Evolutionary conservation across 2,329 filamentous ascomycete genomes (phyloP).

Genomic region (Hymenoscyphus scutula): DNA sequence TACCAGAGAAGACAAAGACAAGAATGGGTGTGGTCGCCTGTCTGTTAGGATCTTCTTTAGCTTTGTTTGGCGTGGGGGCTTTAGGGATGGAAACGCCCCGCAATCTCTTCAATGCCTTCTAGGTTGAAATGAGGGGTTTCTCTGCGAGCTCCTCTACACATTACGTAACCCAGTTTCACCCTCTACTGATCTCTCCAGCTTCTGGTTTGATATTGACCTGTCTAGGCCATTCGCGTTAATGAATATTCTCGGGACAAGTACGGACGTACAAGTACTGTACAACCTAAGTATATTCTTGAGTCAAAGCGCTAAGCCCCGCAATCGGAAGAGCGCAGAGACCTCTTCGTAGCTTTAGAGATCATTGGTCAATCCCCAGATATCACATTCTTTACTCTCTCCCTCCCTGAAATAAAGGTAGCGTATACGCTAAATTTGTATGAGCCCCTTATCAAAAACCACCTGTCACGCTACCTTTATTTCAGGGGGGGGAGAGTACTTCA

Average conservation of each 20-base stretch:
- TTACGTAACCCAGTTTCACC: not conserved
- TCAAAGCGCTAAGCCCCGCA: too few species aligned
- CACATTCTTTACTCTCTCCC: too few species aligned
- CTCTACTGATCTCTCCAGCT: not conserved
- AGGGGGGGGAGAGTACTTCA: too few species aligned
- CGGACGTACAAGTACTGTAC: too few species aligned
- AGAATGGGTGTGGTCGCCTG: conserved; percentile 1
- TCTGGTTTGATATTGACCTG: not conserved
- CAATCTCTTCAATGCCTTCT: not conserved
- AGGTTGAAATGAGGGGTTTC: not conserved
- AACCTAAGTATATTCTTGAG: too few species aligned
- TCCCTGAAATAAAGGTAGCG: too few species aligned
- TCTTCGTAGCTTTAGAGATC: too few species aligned
- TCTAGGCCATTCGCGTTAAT: not conserved
- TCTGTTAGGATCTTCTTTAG: conserved; percentile 3
- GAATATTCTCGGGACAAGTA: not conserved
- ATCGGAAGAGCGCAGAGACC: too few species aligned
- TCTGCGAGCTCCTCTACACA: not conserved
- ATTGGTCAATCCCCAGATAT: too few species aligned
- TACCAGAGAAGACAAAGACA: conserved; percentile 5
- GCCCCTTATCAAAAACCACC: too few species aligned
- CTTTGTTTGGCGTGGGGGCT: conserved; percentile 5
- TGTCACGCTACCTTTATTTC: too few species aligned
- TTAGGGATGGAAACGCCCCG: not conserved
- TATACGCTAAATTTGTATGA: too few species aligned